Conservation (phyloP, 345 rosid species). For the Acer negundo region DNA sequence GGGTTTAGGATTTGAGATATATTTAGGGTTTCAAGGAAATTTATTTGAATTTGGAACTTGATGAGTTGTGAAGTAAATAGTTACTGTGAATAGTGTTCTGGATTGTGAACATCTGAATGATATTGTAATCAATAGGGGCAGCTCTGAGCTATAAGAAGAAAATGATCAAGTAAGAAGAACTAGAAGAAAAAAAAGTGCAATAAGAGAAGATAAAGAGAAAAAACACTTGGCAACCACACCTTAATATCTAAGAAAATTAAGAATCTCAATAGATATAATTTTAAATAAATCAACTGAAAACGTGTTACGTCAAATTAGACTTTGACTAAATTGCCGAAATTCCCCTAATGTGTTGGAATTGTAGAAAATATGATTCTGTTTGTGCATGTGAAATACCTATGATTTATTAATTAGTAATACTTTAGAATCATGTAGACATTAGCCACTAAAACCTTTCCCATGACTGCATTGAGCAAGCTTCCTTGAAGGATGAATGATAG, state of each 20-base stretch:
- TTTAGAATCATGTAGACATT: background rate
- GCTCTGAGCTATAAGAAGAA: background rate
- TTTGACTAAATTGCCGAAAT: background rate
- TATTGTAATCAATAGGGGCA: background rate
- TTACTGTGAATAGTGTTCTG: slow-evolving; percentile 3
- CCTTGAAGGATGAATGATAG: slow-evolving; percentile 10
- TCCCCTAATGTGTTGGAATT: background rate
- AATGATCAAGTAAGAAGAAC: background rate
- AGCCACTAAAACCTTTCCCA: background rate
- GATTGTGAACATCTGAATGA: background rate
- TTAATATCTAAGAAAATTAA: background rate
- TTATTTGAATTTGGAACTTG: background rate
- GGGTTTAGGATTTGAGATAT: background rate
- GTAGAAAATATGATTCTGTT: background rate
- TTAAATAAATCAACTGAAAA: background rate
- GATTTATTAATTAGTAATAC: background rate
- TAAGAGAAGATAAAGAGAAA: background rate
- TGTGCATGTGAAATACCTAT: background rate
- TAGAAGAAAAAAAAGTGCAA: background rate
- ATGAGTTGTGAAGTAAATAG: background rate
- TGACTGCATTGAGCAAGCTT: background rate
- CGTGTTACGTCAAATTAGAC: background rate
- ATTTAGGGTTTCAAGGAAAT: background rate
- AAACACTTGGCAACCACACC: background rate
- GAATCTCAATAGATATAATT: background rate